phyloP scores from a whole-genome alignment of 257 asterid genomes.

The Solanum dulcamara region DNA sequence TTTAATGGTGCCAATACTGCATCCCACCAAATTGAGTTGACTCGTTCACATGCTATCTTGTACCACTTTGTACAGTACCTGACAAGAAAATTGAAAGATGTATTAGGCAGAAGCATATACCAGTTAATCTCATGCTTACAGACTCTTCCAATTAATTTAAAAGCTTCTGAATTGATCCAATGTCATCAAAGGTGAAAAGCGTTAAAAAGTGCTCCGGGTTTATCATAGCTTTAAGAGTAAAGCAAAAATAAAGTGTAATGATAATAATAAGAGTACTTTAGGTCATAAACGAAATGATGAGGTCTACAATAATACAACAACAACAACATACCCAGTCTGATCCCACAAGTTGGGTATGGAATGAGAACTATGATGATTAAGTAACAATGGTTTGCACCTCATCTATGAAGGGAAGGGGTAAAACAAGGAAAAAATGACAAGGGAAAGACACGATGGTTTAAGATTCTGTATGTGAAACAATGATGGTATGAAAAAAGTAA shows the following conservation, averaged over 20 bases:
- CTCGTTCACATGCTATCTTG: constrained; percentile 69
- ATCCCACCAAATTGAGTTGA: constrained; percentile 79
- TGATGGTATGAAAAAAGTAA: background rate
- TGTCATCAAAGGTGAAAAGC: background rate
- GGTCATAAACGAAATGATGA: background rate
- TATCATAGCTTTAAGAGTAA: background rate
- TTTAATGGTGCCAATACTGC: constrained; percentile 64
- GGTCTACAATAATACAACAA: background rate
- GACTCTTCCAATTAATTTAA: background rate
- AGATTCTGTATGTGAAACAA: background rate
- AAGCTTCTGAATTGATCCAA: background rate
- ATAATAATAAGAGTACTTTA: background rate
- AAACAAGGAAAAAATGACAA: background rate
- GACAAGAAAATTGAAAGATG: constrained; percentile 3
- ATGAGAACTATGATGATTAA: background rate
- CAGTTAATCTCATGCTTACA: background rate
- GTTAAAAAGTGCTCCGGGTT: background rate
- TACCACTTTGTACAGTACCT: constrained; percentile 92
- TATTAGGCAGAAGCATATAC: background rate
- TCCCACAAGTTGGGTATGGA: background rate
- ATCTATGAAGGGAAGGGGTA: background rate
- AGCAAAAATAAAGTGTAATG: background rate
- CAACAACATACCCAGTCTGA: background rate
- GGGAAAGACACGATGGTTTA: background rate
- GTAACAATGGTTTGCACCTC: background rate